Evolutionary conservation across 768 basidiomycete species (phyloP), one percentile per base, ranked within the genome.

Genomic region (Hypsizygus marmoreus): DNA sequence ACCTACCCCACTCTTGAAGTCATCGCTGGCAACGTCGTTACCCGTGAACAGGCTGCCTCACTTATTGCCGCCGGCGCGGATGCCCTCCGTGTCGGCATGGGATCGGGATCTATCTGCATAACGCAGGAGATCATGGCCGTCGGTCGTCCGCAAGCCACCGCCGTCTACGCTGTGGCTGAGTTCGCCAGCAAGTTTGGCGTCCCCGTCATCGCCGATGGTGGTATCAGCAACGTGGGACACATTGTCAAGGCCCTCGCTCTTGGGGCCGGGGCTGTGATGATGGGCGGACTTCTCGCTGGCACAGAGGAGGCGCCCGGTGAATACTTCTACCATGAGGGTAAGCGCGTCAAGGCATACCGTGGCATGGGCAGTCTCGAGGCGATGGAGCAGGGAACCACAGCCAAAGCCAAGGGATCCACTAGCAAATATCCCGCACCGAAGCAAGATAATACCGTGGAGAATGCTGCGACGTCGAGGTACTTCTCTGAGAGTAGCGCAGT

Each of bases 101-200:
- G 97, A 28, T 91, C 88, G 6, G 97, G 97, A 7, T 95, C 92
- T 4, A 99, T 99, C 62, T 99, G 97, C 65, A 99, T 99, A 70
- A 99, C 97, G 5, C 97, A 99, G 69, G 97, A 98, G 63, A 88
- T 99, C 58, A 98, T 97, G 91, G 97, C 97, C 8, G 95, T 98
- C 40, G 97, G 97, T 11, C 83, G 97, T 12, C 97, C 95, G 1
- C 97, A 99, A 66, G 97, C 95, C 2, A 94, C 94, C 0, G 95
- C 95, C n/a, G 93, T 98, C n/a, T 90, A 88, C 62, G 84, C 90
- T 32, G 95, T 98, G 10, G 82, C 95, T 20, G 94, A 99, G 70
- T 97, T 99, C 60, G 82, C 95, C 9, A 78, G 64, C 69, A 84
- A 87, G 61, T 98, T 99, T 64, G 97, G 95, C 22, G 86, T 99